Base-by-base conservation (phyloP, 768 basidiomycete species). In the Mycena haematopus region DNA sequence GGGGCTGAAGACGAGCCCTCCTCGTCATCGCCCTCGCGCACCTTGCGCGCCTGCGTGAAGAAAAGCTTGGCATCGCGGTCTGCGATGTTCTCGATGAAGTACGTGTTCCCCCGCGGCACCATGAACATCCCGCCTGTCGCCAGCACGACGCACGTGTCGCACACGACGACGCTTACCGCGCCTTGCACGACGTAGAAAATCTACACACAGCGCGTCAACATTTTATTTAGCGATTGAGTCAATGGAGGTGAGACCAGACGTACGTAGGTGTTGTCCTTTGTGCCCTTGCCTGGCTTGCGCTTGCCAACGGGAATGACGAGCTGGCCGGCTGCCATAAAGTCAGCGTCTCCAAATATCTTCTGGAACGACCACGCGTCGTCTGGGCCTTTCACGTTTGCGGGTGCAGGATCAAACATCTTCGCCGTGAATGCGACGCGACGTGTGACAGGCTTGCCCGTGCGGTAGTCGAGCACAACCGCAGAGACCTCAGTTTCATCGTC, bases 261-360 rank as follows among this genome's bases (percentile, higher is more conserved):
- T 65, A 95, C 93, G 73, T 92, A 96, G 29, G 93, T 93, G 67
- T 99, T 99, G 70, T 99, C 97, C 72, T 92, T 96, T 1, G 95
- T 87, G 31, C 86, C 84, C 73, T 99, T 99, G 60, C 83, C 86
- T 9, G 92, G 91, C 75, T 99, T 99, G 65, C 84, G 80, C 24
- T 85, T 84, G 2, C 84, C 78, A 0, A 89, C 84, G 6, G 94
- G 94, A 44, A 99, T 90, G 53, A 85, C 80, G 51, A 99, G 81
- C 65, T 95, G 86, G 0, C 97, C 97, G 27, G 94, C 90, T 0
- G 95, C 96, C 65, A 98, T 86, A 72, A 93, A 98, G 50, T 92
- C 87, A 47, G 87, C 92, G 66, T 99, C 96, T 29, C 90, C 88
- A 70, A 96, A 96, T 21, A 97, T 84, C 76, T 95, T 95, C 72